phyloP scores from a whole-genome alignment of 352 stramenopile genomes.

The Globisporangium uncinulatum region DNA sequence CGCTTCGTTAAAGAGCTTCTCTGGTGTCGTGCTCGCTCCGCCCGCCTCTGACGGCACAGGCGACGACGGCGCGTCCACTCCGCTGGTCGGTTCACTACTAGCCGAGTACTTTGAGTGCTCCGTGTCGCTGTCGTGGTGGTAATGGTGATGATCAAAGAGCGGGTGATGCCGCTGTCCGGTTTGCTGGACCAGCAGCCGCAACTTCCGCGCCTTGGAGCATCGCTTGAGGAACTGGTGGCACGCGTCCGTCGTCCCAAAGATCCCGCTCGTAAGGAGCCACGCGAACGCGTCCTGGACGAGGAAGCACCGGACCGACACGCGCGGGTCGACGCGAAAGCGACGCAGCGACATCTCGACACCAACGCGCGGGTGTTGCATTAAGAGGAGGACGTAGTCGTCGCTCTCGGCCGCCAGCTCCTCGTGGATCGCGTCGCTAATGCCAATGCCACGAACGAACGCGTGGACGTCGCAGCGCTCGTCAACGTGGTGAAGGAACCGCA shows the following conservation, averaged over 20 bases:
- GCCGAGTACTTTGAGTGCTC: neutral
- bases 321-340: slow-evolving; percentile 66
- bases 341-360: slow-evolving; percentile 41
- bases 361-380: slow-evolving; percentile 55
- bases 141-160: slow-evolving; percentile 31
- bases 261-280: slow-evolving; percentile 44
- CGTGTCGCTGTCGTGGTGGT: neutral
- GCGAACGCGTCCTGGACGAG: slow-evolving; percentile 59
- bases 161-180: slow-evolving; percentile 39
- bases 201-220: slow-evolving; percentile 69
- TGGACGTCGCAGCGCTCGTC: slow-evolving; percentile 19
- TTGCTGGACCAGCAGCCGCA: slow-evolving; percentile 60
- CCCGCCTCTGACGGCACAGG: neutral
- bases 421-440: slow-evolving; percentile 47
- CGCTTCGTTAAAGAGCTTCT: slow-evolving; percentile 34
- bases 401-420: slow-evolving; percentile 33
- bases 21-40: neutral
- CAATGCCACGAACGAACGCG: slow-evolving; percentile 37
- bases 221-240: slow-evolving; percentile 55
- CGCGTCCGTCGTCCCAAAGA: slow-evolving; percentile 34
- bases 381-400: slow-evolving; percentile 70
- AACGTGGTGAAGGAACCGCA: slow-evolving; percentile 2
- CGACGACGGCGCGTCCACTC: neutral
- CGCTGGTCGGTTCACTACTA: neutral
- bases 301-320: slow-evolving; percentile 71